These are phyloP conservation scores for Hanseniaspora mollemarum DNA, from an alignment of 805 yeast genomes.

Conservation along the genomic window DNA sequence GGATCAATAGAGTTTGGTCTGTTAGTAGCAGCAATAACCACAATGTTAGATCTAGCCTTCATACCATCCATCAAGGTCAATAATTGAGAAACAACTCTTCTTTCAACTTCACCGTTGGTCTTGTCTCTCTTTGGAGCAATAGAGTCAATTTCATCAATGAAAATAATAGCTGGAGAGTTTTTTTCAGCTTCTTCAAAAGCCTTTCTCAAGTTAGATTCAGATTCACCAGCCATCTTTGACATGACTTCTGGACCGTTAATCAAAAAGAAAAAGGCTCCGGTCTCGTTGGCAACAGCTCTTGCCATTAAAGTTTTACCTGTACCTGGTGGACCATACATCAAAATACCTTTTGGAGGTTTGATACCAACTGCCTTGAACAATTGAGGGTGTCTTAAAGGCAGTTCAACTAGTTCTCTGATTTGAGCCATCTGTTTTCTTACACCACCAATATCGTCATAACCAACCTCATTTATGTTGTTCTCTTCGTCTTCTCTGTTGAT, in stretches of 20 bases:
- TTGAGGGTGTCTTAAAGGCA: conserved; percentile 97
- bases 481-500: conserved; percentile 97
- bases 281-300: conserved; percentile 98
- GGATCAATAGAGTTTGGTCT: conserved; percentile 66
- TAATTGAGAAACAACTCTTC: conserved; percentile 96
- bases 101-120: conserved; percentile 98
- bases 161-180: conserved; percentile 93
- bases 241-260: conserved; percentile 98
- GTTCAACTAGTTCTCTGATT: conserved; percentile 94
- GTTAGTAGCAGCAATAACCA: conserved; percentile 94
- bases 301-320: conserved; percentile 99
- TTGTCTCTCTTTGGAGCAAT: conserved; percentile 99
- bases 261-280: conserved; percentile 96
- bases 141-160: conserved; percentile 96
- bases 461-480: conserved; percentile 90
- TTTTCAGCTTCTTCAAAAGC: conserved; percentile 99
- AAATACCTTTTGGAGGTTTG: conserved; percentile 95
- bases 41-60: conserved; percentile 98
- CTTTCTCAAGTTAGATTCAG: conserved; percentile 90
- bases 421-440: conserved; percentile 99
- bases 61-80: conserved; percentile 98
- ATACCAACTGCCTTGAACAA: conserved; percentile 95
- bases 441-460: conserved; percentile 98
- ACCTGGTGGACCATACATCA: conserved; percentile 99
- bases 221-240: conserved; percentile 99